These are phyloP conservation scores for Colletotrichum viniferum DNA, from an alignment of 2,329 filamentous ascomycete species.

Conservation along the genomic window DNA sequence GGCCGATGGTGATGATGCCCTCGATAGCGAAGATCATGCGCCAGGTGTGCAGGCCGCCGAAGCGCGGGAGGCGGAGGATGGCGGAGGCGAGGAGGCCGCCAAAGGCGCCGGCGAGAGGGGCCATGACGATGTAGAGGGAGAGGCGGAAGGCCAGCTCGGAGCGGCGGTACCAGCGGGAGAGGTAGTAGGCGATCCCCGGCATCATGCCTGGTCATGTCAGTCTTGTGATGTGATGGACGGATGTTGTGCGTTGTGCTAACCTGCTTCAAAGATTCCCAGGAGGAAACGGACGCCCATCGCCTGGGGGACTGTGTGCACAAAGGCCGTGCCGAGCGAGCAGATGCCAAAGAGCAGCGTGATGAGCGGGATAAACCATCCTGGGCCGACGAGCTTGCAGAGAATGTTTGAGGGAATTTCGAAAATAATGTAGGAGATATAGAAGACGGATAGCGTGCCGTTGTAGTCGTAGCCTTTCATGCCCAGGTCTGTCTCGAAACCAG, in stretches of 20 bases:
- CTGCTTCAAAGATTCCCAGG: conserved; percentile 66
- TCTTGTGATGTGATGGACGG: not conserved
- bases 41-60: conserved; percentile 64
- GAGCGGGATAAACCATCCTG: conserved; percentile 67
- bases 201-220: conserved; percentile 29
- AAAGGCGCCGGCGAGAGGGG: conserved; percentile 69
- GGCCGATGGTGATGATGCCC: conserved; percentile 60
- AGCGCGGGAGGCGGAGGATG: conserved; percentile 62
- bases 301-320: conserved; percentile 54
- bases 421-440: conserved; percentile 69
- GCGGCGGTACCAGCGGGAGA: conserved; percentile 67
- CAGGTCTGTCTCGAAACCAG: conserved; percentile 62
- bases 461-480: conserved; percentile 61
- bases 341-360: conserved; percentile 63
- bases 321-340: conserved; percentile 64
- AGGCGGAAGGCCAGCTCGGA: conserved; percentile 67
- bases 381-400: conserved; percentile 66
- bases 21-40: conserved; percentile 77
- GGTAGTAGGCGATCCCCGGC: conserved; percentile 69
- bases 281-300: conserved; percentile 63
- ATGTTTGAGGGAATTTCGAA: conserved; percentile 69
- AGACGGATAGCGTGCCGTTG: conserved; percentile 64
- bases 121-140: conserved; percentile 69
- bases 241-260: conserved; percentile 42
- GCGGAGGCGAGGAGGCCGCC: conserved; percentile 67